Conservation (phyloP, 148 eudicot genomes). For the Salicornia ramosissima region DNA sequence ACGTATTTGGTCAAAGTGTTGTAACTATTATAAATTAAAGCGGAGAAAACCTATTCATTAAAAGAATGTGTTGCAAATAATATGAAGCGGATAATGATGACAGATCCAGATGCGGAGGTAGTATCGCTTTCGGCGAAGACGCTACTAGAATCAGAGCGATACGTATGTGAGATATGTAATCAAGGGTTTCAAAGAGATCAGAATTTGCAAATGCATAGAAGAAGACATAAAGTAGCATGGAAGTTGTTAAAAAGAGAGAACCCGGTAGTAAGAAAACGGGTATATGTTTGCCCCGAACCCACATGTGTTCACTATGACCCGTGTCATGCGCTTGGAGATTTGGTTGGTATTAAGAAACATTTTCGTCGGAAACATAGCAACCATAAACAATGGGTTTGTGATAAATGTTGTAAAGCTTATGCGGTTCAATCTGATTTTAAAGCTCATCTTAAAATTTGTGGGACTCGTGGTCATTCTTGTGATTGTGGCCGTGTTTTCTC, state of each 20-base stretch:
- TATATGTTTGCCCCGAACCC: slow-evolving; percentile 88
- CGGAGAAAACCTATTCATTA: too few relatives aligned
- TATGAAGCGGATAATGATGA: background rate
- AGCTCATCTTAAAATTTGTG: slow-evolving; percentile 90
- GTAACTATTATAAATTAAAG: too few relatives aligned
- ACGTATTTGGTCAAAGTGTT: too few relatives aligned
- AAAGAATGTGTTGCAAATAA: background rate
- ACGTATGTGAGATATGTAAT: slow-evolving; percentile 92
- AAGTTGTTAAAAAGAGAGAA: slow-evolving; percentile 71
- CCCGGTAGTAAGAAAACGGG: slow-evolving; percentile 57
- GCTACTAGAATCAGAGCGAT: slow-evolving; percentile 72
- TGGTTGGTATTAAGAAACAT: slow-evolving; percentile 89
- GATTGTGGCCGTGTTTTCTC: slow-evolving; percentile 95
- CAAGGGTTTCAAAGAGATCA: slow-evolving; percentile 95
- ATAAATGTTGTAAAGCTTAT: slow-evolving; percentile 72
- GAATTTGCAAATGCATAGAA: slow-evolving; percentile 85
- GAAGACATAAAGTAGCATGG: slow-evolving; percentile 95
- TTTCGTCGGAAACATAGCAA: slow-evolving; percentile 80
- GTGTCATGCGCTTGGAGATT: slow-evolving; percentile 83
- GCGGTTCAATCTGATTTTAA: slow-evolving; percentile 89
- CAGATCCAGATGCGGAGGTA: slow-evolving; percentile 96
- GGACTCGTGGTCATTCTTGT: slow-evolving; percentile 88
- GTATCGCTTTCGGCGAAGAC: slow-evolving; percentile 82
- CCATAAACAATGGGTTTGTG: slow-evolving; percentile 83
- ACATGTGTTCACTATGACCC: slow-evolving; percentile 89